Percentiles rank a stretch among this genome's conserved stretches.
Evolutionary conservation across 108 stramenopile species (phyloP).

Genomic region (Cyclotella choctawhatcheeana): DNA sequence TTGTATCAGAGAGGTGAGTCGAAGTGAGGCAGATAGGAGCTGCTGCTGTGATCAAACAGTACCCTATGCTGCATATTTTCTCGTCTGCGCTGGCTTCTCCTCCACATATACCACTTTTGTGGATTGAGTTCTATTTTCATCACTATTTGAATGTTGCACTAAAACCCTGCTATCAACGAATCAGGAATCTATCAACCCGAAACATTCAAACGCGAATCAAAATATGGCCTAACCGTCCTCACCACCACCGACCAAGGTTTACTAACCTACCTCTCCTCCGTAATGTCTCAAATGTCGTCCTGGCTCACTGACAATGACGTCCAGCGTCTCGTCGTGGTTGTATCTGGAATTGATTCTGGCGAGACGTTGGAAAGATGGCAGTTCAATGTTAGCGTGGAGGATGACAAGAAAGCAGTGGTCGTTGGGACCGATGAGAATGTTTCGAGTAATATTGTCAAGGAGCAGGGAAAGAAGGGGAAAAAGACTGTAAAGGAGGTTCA

Average conservation of each 20-base stretch:
- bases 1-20: slow-evolving; percentile 91
- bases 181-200: slow-evolving; percentile 98
- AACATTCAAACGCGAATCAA: slow-evolving; percentile 90
- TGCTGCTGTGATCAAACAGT: not conserved
- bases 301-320: slow-evolving; percentile 93
- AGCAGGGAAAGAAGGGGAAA: slow-evolving; percentile 26
- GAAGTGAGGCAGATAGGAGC: slow-evolving; percentile 1
- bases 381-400: slow-evolving; percentile 90
- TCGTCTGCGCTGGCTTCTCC: no score
- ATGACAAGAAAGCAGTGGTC: slow-evolving; percentile 11
- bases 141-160: no score
- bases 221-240: slow-evolving; percentile 97
- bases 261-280: slow-evolving; percentile 85
- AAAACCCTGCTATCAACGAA: not conserved
- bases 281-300: slow-evolving; percentile 89
- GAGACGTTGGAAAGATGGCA: slow-evolving; percentile 98
- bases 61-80: no score
- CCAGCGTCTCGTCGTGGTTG: slow-evolving; percentile 95
- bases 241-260: slow-evolving; percentile 95
- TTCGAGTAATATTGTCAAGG: slow-evolving; percentile 26
- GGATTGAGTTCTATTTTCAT: no score
- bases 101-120: no score
- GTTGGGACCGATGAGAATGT: slow-evolving; percentile 21
- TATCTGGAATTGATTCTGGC: slow-evolving; percentile 92
- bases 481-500: slow-evolving; percentile 95